These are phyloP conservation scores for Phytophthora crassamura DNA, from an alignment of 352 stramenopile genomes.

Conservation along the genomic window DNA sequence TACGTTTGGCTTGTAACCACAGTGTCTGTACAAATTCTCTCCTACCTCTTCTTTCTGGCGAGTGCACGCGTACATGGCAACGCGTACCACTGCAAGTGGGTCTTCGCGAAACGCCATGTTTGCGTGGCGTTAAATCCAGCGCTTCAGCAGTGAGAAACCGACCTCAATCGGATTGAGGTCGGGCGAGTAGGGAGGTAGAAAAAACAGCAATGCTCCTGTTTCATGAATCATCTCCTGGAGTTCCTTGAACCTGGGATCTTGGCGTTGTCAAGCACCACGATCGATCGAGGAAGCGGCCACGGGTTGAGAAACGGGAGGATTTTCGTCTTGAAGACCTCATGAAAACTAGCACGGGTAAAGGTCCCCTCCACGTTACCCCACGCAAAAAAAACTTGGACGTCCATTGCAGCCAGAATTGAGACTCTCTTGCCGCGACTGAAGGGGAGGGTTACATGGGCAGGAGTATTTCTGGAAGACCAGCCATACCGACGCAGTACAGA, in stretches of 20 bases:
- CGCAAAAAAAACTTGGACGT: constrained; percentile 20
- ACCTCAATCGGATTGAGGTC: no score
- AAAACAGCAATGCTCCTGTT: constrained; percentile 6
- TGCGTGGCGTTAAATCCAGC: no score
- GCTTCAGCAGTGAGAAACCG: no score
- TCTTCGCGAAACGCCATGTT: no score
- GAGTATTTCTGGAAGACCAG: no score
- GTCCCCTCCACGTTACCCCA: constrained; percentile 18
- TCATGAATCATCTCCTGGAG: constrained; percentile 1
- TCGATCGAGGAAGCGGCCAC: constrained; percentile 27
- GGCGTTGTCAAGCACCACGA: constrained; percentile 35
- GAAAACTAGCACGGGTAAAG: constrained; percentile 24
- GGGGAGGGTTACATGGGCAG: constrained; percentile 14
- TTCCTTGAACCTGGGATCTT: constrained; percentile 27
- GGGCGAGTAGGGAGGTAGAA: constrained; percentile 9
- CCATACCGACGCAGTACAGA: no score
- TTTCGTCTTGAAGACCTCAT: constrained; percentile 20
- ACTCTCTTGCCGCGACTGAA: constrained; percentile 20
- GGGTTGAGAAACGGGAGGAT: constrained; percentile 29
- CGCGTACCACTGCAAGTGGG: no score
- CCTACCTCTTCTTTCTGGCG: no score
- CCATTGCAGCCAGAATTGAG: constrained; percentile 26
- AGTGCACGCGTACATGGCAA: no score
- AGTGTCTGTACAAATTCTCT: no score
- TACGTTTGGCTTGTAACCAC: no score